Evolutionary conservation across 345 rosid genomes (phyloP).

Genomic region (Noccaea caerulescens): DNA sequence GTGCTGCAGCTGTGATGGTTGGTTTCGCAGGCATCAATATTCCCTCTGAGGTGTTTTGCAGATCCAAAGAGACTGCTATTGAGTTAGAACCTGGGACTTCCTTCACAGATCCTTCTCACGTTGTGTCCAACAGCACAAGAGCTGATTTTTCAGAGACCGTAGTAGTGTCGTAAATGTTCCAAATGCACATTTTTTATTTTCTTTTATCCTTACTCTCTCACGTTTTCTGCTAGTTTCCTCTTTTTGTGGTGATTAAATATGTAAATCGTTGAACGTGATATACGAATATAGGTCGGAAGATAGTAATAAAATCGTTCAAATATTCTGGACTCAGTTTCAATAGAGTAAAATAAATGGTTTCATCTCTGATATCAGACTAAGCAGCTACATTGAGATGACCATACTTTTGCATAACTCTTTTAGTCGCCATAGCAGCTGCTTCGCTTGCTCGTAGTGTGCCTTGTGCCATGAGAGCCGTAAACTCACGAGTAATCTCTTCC

Average conservation of each 20-base stretch:
- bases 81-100: conserved; percentile 48
- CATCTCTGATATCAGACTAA: conserved; percentile 21
- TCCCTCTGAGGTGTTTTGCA: conserved; percentile 58
- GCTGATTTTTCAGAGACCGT: conserved; percentile 11
- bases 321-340: conserved; percentile 14
- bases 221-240: neutral
- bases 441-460: conserved; percentile 88
- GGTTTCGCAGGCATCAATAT: conserved; percentile 90
- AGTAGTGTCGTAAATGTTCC: neutral
- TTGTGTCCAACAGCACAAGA: conserved; percentile 11
- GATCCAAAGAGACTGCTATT: conserved; percentile 49
- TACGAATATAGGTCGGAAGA: neutral
- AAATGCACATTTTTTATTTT: neutral
- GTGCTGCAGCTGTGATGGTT: conserved; percentile 84
- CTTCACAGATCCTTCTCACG: conserved; percentile 35
- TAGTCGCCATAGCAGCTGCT: conserved; percentile 88
- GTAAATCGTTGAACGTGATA: conserved; percentile 22
- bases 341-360: neutral
- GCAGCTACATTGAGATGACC: conserved; percentile 56
- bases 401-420: conserved; percentile 87
- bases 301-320: conserved; percentile 22
- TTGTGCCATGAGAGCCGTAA: conserved; percentile 77
- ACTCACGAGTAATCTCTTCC: conserved; percentile 80
- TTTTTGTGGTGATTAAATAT: neutral
- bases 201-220: no score